A percentile compares a stretch with the other conserved stretches of the same genome.
phyloP scores from a whole-genome alignment of 2,329 filamentous ascomycete genomes.

The Zarea fungicola region DNA sequence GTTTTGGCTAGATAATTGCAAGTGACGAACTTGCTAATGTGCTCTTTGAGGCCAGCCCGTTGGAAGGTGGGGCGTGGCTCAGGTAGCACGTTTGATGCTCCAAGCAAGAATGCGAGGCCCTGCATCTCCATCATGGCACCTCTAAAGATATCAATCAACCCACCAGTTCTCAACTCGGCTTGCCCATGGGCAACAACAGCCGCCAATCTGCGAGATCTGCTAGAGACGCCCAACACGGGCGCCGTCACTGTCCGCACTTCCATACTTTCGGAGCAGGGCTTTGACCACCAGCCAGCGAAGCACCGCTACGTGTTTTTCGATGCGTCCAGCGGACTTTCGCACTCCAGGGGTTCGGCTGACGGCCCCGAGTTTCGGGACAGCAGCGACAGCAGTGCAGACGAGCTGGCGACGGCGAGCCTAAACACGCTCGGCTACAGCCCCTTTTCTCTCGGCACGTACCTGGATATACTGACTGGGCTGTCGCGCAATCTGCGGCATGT shows the following conservation, averaged over 20 bases:
- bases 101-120: not conserved
- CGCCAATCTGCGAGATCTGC: slow-evolving; percentile 56
- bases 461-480: slow-evolving; percentile 49
- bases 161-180: slow-evolving; percentile 69
- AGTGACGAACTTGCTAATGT: too few relatives aligned
- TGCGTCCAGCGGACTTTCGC: slow-evolving; percentile 24
- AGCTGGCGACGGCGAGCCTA: slow-evolving; percentile 38
- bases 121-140: not conserved
- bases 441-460: slow-evolving; percentile 51
- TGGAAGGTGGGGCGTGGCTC: too few relatives aligned
- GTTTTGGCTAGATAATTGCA: too few relatives aligned
- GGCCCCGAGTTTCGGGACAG: slow-evolving; percentile 17
- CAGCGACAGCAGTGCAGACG: not conserved
- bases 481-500: slow-evolving; percentile 20
- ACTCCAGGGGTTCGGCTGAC: slow-evolving; percentile 18
- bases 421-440: slow-evolving; percentile 76
- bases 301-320: slow-evolving; percentile 67
- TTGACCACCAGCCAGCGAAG: slow-evolving; percentile 51
- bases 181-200: slow-evolving; percentile 69
- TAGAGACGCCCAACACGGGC: slow-evolving; percentile 57
- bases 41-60: too few relatives aligned
- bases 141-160: slow-evolving; percentile 44
- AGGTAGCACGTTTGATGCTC: too few relatives aligned
- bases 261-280: slow-evolving; percentile 45
- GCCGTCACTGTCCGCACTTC: slow-evolving; percentile 71